Percentiles rank a stretch among this genome's conserved stretches.
phyloP scores from a whole-genome alignment of 768 basidiomycete species.

The Trametes elegans region DNA sequence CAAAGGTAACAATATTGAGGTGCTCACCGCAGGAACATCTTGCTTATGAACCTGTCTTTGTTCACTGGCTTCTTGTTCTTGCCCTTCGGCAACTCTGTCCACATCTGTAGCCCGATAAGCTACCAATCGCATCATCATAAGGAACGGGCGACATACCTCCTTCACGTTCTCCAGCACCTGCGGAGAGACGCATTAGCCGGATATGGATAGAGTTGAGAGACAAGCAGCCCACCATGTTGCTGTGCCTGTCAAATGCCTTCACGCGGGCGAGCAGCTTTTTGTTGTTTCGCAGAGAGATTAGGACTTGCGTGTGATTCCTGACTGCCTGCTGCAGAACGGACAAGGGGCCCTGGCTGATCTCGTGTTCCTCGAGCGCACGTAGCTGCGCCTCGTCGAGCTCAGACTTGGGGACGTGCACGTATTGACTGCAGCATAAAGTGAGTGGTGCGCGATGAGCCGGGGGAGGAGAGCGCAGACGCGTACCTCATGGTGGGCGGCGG shows the following conservation, averaged over 20 bases:
- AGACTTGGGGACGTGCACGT: constrained; percentile 93
- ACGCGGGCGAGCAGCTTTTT: constrained; percentile 95
- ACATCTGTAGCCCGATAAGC: constrained; percentile 65
- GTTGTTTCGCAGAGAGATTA: constrained; percentile 97
- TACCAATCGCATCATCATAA: background rate
- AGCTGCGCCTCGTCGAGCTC: constrained; percentile 97
- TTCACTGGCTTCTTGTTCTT: constrained; percentile 99
- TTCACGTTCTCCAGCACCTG: constrained; percentile 98
- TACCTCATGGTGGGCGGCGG: constrained; percentile 26
- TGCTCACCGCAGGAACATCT: constrained; percentile 91
- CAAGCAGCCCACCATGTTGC: constrained; percentile 82
- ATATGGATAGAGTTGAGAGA: background rate
- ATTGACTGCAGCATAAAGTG: constrained; percentile 64
- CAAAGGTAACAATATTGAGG: background rate
- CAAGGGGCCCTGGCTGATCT: constrained; percentile 96
- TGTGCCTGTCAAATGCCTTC: constrained; percentile 98
- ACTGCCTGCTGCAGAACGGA: constrained; percentile 97
- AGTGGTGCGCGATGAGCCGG: background rate
- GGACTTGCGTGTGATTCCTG: constrained; percentile 94
- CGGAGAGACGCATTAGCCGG: constrained; percentile 6
- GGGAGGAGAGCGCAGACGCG: background rate
- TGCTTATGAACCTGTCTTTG: constrained; percentile 99
- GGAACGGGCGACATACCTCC: constrained; percentile 55
- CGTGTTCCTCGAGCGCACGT: constrained; percentile 94
- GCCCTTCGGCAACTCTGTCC: constrained; percentile 97